These are phyloP conservation scores for Dioscorea dumetorum DNA, from an alignment of 106 monocot genomes.

Conservation along the genomic window DNA sequence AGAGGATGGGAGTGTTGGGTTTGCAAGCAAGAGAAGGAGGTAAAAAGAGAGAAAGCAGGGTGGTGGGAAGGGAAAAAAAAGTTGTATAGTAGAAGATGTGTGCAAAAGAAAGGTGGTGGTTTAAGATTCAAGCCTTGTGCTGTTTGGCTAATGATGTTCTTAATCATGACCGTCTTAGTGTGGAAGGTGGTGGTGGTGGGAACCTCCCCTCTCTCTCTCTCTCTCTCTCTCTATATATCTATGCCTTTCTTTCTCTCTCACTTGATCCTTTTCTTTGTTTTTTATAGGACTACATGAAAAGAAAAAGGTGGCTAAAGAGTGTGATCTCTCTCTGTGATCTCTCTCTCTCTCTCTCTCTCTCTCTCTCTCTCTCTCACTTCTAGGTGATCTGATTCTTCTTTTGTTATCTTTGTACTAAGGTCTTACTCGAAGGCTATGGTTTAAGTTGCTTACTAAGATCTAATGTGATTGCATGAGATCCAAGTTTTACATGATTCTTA, in stretches of 20 bases:
- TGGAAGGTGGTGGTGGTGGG: slow-evolving; percentile 22
- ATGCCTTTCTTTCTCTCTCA: background rate
- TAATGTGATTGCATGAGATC: too few species aligned
- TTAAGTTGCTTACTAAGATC: too few species aligned
- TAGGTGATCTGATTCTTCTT: background rate
- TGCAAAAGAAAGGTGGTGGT: slow-evolving; percentile 19
- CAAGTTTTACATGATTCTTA: too few species aligned
- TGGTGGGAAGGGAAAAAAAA: background rate
- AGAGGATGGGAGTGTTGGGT: slow-evolving; percentile 46
- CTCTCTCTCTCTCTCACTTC: background rate
- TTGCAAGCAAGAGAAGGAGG: slow-evolving; percentile 45
- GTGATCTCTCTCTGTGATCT: too few species aligned
- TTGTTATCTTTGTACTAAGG: background rate
- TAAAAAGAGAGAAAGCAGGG: slow-evolving; percentile 3
- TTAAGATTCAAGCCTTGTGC: slow-evolving; percentile 12
- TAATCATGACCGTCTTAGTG: slow-evolving; percentile 20
- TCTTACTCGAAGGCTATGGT: background rate
- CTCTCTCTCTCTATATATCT: background rate
- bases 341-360: too few species aligned
- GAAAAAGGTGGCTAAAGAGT: slow-evolving; percentile 2
- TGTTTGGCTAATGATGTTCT: slow-evolving; percentile 19
- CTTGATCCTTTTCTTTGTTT: slow-evolving; percentile 10
- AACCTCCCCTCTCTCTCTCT: too few species aligned
- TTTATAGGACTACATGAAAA: slow-evolving; percentile 11
- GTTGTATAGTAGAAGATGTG: background rate